Conservation (phyloP, 1,139 yeast species). For the Yamadazyma epiphylla region DNA sequence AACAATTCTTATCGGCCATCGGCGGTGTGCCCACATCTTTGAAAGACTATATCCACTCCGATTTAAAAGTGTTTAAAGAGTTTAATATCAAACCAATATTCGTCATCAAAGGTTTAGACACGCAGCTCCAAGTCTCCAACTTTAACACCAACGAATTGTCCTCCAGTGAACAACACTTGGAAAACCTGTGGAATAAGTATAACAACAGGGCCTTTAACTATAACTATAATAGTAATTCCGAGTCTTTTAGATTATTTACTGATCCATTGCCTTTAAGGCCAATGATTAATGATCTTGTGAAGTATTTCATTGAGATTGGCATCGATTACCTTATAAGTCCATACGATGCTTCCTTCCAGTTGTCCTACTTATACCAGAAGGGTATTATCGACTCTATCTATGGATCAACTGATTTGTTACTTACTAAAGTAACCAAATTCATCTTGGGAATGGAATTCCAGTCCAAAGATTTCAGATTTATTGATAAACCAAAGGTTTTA, state of each 20-base stretch:
- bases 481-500: constrained; percentile 58
- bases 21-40: constrained; percentile 80
- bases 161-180: constrained; percentile 43
- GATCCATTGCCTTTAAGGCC: constrained; percentile 48
- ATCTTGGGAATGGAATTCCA: constrained; percentile 70
- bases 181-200: constrained; percentile 44
- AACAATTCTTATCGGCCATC: constrained; percentile 70
- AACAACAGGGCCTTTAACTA: constrained; percentile 17
- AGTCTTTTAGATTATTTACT: constrained; percentile 43
- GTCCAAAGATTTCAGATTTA: constrained; percentile 59
- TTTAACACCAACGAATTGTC: constrained; percentile 38
- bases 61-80: constrained; percentile 57
- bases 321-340: constrained; percentile 80
- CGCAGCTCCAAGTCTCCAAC: constrained; percentile 28
- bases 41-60: constrained; percentile 54
- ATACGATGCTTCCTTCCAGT: constrained; percentile 75
- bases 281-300: constrained; percentile 53
- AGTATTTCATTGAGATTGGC: constrained; percentile 51
- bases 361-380: constrained; percentile 61
- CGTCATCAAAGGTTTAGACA: constrained; percentile 59
- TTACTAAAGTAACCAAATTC: constrained; percentile 64
- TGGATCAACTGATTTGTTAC: constrained; percentile 78
- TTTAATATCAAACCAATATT: constrained; percentile 71
- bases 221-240: constrained; percentile 24
- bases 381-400: constrained; percentile 69